Evolutionary conservation across 148 eudicot species (phyloP).

Genomic region (Pharnaceum exiguum): DNA sequence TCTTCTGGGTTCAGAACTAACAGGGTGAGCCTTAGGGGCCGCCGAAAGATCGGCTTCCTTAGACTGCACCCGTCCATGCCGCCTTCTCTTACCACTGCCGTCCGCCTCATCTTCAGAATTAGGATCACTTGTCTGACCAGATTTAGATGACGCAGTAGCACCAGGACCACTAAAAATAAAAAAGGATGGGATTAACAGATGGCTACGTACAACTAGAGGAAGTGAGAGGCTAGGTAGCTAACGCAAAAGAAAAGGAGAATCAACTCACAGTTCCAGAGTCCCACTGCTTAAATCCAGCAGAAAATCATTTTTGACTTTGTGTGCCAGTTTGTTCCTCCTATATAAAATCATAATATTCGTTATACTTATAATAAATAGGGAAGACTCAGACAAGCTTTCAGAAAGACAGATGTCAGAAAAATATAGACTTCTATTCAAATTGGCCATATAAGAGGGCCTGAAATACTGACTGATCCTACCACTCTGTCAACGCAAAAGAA

Average conservation of each 20-base stretch:
- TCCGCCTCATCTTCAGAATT: conserved; percentile 88
- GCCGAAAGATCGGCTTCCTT: conserved; percentile 67
- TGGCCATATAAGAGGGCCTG: neutral
- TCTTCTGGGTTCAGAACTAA: conserved; percentile 79
- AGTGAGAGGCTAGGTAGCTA: neutral
- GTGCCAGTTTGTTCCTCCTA: conserved; percentile 92
- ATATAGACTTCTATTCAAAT: neutral
- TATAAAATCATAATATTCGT: neutral
- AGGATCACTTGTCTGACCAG: conserved; percentile 68
- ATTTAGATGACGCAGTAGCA: conserved; percentile 45
- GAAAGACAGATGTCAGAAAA: neutral
- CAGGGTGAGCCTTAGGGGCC: conserved; percentile 80
- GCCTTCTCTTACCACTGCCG: conserved; percentile 60
- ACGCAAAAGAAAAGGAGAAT: neutral
- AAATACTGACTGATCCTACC: conserved; percentile 2
- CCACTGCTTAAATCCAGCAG: conserved; percentile 85
- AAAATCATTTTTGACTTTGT: conserved; percentile 83
- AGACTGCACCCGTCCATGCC: conserved; percentile 49
- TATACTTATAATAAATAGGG: neutral
- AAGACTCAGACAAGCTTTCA: neutral
- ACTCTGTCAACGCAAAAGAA: neutral
- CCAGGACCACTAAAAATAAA: conserved; percentile 88
- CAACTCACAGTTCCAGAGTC: conserved; percentile 75
- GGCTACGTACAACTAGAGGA: too few relatives aligned
- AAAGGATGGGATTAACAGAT: too few relatives aligned